Conservation (phyloP, 176 grass and related monocot species). For the Zoysia pacifica region DNA sequence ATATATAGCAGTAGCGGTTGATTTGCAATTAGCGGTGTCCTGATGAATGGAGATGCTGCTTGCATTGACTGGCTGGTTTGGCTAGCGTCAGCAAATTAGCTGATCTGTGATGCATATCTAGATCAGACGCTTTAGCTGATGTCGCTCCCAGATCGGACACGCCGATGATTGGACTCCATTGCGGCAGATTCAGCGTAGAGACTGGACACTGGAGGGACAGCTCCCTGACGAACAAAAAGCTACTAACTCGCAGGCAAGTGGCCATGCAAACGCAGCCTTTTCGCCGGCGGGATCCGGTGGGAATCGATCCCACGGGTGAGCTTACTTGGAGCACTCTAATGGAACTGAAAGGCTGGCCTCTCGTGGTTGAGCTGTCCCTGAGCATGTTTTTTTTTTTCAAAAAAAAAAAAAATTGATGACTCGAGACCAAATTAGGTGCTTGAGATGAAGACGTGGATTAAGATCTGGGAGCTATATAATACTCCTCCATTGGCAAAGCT, state of each 20-base stretch:
- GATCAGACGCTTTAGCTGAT: slow-evolving; percentile 11
- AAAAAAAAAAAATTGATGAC: background rate
- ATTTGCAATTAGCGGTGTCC: background rate
- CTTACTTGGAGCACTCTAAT: background rate
- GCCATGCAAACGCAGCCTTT: slow-evolving; percentile 17
- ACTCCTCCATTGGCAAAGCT: background rate
- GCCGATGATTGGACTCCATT: background rate
- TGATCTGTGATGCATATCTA: background rate
- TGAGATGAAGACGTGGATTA: slow-evolving; percentile 15
- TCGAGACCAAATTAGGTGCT: slow-evolving; percentile 2
- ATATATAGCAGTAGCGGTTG: too few species aligned
- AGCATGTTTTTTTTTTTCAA: background rate
- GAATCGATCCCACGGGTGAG: background rate
- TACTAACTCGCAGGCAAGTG: slow-evolving; percentile 12
- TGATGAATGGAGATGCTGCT: background rate
- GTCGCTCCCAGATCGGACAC: slow-evolving; percentile 16
- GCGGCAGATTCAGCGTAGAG: background rate
- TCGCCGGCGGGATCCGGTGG: background rate
- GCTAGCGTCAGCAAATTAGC: background rate
- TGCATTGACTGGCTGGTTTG: background rate
- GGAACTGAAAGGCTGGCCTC: slow-evolving; percentile 7
- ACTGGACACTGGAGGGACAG: background rate
- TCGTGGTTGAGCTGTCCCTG: slow-evolving; percentile 46
- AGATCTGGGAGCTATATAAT: slow-evolving; percentile 10
- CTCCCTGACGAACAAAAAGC: background rate